Percentiles rank a stretch among this genome's conserved stretches.
These are phyloP conservation scores for Pterocarpus macrocarpus DNA, from an alignment of 306 rosid species.

Conservation along the genomic window DNA sequence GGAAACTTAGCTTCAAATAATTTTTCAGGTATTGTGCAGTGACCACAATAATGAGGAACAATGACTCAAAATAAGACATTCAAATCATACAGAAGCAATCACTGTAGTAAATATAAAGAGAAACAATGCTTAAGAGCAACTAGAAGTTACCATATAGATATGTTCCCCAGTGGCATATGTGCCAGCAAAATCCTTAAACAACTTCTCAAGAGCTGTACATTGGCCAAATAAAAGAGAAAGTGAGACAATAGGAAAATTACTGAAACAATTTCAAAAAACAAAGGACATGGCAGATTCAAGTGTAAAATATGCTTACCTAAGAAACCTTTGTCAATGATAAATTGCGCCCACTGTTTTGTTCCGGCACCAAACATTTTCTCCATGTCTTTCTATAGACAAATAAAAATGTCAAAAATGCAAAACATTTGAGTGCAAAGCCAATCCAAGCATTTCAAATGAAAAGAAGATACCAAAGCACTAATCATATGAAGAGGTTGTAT, in stretches of 20 bases:
- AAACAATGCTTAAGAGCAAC: conserved; percentile 13
- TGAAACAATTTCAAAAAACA: neutral
- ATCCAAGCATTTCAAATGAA: conserved; percentile 18
- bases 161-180: conserved; percentile 56
- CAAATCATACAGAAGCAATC: neutral
- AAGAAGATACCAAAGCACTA: conserved; percentile 54
- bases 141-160: conserved; percentile 48
- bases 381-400: conserved; percentile 51
- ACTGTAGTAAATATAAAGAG: conserved; percentile 5
- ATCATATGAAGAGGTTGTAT: conserved; percentile 59
- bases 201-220: conserved; percentile 58
- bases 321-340: conserved; percentile 54
- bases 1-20: too few relatives aligned
- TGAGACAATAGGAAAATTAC: neutral
- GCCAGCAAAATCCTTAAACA: conserved; percentile 53
- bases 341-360: conserved; percentile 46
- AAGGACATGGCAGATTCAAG: neutral
- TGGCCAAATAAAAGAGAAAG: conserved; percentile 6
- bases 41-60: neutral
- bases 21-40: neutral
- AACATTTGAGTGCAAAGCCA: conserved; percentile 1
- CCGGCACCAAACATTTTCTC: conserved; percentile 54
- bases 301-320: conserved; percentile 38
- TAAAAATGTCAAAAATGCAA: conserved; percentile 9
- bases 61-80: neutral